Base-by-base conservation (phyloP, 768 basidiomycete genomes). In the Clitopilus passeckerianus region DNA sequence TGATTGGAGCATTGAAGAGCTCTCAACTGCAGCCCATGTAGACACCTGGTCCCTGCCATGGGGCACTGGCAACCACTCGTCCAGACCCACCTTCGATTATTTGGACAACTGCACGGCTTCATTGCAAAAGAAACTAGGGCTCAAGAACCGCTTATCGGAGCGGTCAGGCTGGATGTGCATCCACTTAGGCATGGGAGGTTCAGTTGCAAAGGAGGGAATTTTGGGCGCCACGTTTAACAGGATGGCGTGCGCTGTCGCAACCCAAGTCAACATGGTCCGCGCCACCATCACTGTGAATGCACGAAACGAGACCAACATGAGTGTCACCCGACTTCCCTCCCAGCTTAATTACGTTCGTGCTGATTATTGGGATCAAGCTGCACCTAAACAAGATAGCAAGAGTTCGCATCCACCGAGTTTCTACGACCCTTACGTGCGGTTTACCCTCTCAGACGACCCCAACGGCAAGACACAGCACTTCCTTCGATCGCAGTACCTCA, bases 351-450 rank as follows among this genome's bases (percentile, higher is more conserved):
- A 18, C 10, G 22, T 24, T 6, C 53, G 16, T 6, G 53, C 53
- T 8, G 63, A 64, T 18, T 61, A 57, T 24, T 64, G 63, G 63
- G 55, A 57, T 30, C 9, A 41, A 7, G 6, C 1, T 5, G 16
- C 16, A 16, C 6, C 34, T 22, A 16, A 61, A 59, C 37, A 34
- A 57, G 27, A 43, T 34, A 34, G 24, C 46, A 10, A 9, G 41
- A 8, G 41, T 33, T 6, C 18, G n/a, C n/a, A n/a, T n/a, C n/a
- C n/a, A n/a, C n/a, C n/a, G n/a, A n/a, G n/a, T n/a, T n/a, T 23
- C 14, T 60, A 44, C 34, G 12, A 27, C 34, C 63, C 63, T 1
- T 65, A 63, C 22, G 52, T 61, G n/a, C 64, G 61, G 6, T 65
- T 60, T 50, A 65, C 61, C 7, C 35, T 65, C 14, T 59, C 33